A percentile compares a stretch with the other conserved stretches of the same genome.
These are phyloP conservation scores for Fragaria nilgerrensis DNA, from an alignment of 306 rosid genomes.

Conservation along the genomic window DNA sequence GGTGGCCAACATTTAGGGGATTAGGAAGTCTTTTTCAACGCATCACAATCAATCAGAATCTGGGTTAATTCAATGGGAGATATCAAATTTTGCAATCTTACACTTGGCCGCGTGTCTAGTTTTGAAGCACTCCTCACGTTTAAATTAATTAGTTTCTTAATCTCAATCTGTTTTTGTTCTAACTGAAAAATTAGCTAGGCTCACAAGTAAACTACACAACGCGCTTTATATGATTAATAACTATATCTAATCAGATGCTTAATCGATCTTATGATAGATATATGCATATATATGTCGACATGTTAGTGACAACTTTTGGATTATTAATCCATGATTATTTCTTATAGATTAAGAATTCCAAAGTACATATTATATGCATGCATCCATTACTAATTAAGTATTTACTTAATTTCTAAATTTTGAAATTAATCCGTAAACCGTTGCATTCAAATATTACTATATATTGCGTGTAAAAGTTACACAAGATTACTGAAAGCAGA, in stretches of 20 bases:
- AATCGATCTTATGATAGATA: neutral
- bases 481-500: neutral
- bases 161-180: slow-evolving; percentile 6
- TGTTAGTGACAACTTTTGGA: slow-evolving; percentile 1
- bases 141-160: neutral
- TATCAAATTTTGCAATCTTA: slow-evolving; percentile 9
- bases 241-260: slow-evolving; percentile 1
- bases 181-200: slow-evolving; percentile 2
- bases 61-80: neutral
- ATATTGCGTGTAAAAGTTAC: no score
- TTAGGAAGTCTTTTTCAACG: slow-evolving; percentile 1
- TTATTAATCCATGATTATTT: neutral
- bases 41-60: slow-evolving; percentile 20
- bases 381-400: no score
- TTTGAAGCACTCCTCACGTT: neutral
- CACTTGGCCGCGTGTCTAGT: neutral
- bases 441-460: no score
- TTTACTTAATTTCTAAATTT: no score
- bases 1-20: neutral
- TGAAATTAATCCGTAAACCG: no score
- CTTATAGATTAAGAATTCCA: neutral
- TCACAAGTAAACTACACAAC: slow-evolving; percentile 2
- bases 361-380: no score
- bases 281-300: neutral
- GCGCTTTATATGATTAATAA: neutral